A percentile compares a stretch with the other conserved stretches of the same genome.
Evolutionary conservation across 257 asterid species (phyloP).

Genomic region (Misopates orontium): DNA sequence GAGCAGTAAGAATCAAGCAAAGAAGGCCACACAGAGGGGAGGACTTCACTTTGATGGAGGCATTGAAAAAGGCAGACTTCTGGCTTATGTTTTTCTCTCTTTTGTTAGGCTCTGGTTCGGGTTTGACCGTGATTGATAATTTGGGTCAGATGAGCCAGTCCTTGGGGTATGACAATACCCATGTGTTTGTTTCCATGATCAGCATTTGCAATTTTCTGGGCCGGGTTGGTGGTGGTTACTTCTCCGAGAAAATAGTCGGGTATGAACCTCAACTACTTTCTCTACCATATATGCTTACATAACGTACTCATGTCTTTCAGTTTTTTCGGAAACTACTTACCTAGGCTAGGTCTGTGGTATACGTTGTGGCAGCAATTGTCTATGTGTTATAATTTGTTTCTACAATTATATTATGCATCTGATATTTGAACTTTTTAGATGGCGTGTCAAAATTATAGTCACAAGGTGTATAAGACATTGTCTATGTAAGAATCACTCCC

Average conservation of each 20-base stretch:
- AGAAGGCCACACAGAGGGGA: constrained; percentile 65
- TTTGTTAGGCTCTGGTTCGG: constrained; percentile 62
- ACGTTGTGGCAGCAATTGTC: neutral
- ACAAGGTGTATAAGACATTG: neutral
- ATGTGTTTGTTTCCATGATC: constrained; percentile 59
- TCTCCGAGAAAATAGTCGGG: constrained; percentile 67
- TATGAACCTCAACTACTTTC: constrained; percentile 18
- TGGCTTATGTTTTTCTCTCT: constrained; percentile 68
- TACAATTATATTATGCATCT: too few species aligned
- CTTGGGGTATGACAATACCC: constrained; percentile 51
- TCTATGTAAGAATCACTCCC: neutral
- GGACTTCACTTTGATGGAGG: constrained; percentile 59
- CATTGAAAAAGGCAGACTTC: constrained; percentile 57
- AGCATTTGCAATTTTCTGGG: constrained; percentile 73
- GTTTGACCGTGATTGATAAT: constrained; percentile 64
- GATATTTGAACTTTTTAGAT: too few species aligned
- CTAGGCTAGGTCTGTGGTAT: neutral
- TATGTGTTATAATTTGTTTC: too few species aligned
- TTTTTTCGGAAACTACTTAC: neutral
- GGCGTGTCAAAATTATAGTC: neutral
- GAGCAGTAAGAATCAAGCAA: constrained; percentile 57
- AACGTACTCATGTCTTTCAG: too few species aligned
- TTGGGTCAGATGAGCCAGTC: constrained; percentile 69
- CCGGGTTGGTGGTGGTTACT: constrained; percentile 64
- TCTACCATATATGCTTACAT: neutral